Evolutionary conservation across 345 rosid species (phyloP).

Genomic region (Barbarea vulgaris): DNA sequence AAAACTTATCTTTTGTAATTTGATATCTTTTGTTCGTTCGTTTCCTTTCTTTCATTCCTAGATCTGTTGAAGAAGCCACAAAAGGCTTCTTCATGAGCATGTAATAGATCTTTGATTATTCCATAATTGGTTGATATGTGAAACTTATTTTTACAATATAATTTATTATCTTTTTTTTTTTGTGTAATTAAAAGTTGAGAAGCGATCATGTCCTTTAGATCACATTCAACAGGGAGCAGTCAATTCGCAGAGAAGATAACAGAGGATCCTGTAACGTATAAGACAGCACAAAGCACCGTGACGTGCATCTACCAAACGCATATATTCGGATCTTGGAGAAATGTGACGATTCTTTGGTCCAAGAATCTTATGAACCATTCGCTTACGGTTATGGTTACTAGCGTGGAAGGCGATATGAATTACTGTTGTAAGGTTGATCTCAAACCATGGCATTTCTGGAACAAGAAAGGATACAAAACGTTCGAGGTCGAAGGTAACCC

Average conservation of each 20-base stretch:
- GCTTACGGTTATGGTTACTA: constrained; percentile 58
- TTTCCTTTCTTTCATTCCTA: neutral
- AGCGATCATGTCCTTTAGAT: constrained; percentile 39
- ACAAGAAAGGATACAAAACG: constrained; percentile 71
- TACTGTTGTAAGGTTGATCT: constrained; percentile 71
- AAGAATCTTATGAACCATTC: constrained; percentile 77
- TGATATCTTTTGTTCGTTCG: constrained; percentile 20
- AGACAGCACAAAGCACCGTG: constrained; percentile 72
- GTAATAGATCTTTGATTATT: neutral
- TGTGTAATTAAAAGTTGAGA: constrained; percentile 4
- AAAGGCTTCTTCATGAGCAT: constrained; percentile 21
- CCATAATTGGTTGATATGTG: constrained; percentile 29
- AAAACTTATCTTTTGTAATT: constrained; percentile 12
- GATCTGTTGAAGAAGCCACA: constrained; percentile 1
- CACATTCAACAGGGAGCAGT: constrained; percentile 29
- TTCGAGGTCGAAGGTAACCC: constrained; percentile 64
- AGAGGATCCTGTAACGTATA: constrained; percentile 56
- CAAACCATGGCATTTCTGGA: constrained; percentile 93
- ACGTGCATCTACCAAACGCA: constrained; percentile 67
- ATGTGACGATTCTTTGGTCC: constrained; percentile 69
- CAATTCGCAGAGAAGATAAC: constrained; percentile 55
- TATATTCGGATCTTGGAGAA: constrained; percentile 62
- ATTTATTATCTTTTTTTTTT: constrained; percentile 1
- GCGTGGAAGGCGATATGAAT: constrained; percentile 54
- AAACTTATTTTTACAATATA: constrained; percentile 6